Base-by-base conservation (phyloP, 495 filamentous ascomycete genomes). In the Penicillium manginii region DNA sequence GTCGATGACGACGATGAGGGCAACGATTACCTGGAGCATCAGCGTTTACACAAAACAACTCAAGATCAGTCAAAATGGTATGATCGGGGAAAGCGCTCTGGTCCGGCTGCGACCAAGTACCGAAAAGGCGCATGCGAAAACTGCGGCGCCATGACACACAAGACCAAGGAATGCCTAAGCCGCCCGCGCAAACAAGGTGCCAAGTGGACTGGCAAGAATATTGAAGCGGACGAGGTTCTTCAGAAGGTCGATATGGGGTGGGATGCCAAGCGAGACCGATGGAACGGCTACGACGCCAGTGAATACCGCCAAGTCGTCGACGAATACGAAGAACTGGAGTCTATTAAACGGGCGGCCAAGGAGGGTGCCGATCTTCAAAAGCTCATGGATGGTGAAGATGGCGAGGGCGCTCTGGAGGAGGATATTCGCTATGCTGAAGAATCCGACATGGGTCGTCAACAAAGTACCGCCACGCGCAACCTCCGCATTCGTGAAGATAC, bases 91-190 rank as follows among this genome's bases (percentile, higher is more conserved):
- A 88, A 88, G 73, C 88, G 90, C 66, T 74, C 83, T 21, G 91
- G 88, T 2, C 88, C 90, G 14, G 91, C 91, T 7, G 91, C 91
- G 29, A 98, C 94, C 59, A 98, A 97, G 69, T 98, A 91, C 75
- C 91, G 96, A 64, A 97, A 97, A 78, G 94, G 94, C 64, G 91
- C 94, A 42, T 98, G 94, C 75, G 92, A 96, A 74, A 98, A 98
- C 78, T 98, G 94, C 79, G 94, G 94, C 67, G 90, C 92, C 26
- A 91, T 96, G 87, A 92, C 90, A 62, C 94, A 98, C 77, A 96
- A 94, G 69, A 89, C 88, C 23, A 97, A 96, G 67, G 93, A 96
- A 63, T 98, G 94, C 68, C 77, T 98, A 46, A 91, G 86, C 68
- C 86, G 93, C 57, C 96, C 93, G 11, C 84, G 94, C 58, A 96